These are phyloP conservation scores for Acer yangbiense DNA, from an alignment of 345 rosid species.

Conservation along the genomic window DNA sequence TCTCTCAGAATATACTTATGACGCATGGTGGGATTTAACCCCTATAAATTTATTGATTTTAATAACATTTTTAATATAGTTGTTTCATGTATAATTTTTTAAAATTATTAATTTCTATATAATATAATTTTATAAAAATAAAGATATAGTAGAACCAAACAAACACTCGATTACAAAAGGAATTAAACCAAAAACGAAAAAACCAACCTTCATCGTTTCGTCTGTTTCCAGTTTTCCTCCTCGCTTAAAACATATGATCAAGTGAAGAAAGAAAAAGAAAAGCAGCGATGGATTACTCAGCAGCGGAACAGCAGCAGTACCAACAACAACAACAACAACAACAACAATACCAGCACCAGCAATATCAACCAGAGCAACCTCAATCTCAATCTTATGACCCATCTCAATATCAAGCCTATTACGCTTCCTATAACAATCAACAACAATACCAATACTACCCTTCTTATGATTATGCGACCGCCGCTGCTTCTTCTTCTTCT, in stretches of 20 bases:
- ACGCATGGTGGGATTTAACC: too few relatives aligned
- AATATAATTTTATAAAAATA: too few relatives aligned
- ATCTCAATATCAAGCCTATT: constrained; percentile 23
- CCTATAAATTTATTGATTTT: too few relatives aligned
- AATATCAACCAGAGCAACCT: constrained; percentile 25
- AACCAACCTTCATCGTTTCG: too few relatives aligned
- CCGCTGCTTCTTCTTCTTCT: constrained; percentile 8
- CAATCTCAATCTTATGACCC: constrained; percentile 23
- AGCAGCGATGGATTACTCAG: constrained; percentile 25
- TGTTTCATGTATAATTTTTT: too few relatives aligned
- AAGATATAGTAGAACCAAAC: too few relatives aligned
- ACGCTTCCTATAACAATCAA: constrained; percentile 13
- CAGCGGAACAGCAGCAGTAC: constrained; percentile 8
- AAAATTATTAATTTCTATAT: too few relatives aligned
- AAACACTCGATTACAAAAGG: too few relatives aligned
- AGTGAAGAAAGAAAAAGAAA: constrained; percentile 7
- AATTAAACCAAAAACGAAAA: too few relatives aligned
- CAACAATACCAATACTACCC: constrained; percentile 15
- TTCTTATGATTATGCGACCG: constrained; percentile 14
- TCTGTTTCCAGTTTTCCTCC: background rate
- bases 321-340: background rate
- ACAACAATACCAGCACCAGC: constrained; percentile 17
- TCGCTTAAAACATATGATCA: background rate
- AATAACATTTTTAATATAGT: too few relatives aligned
- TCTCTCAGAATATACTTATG: too few relatives aligned